Percentiles rank a stretch among this genome's conserved stretches.
Conservation (phyloP, 306 rosid genomes). For the Senna siamea region DNA sequence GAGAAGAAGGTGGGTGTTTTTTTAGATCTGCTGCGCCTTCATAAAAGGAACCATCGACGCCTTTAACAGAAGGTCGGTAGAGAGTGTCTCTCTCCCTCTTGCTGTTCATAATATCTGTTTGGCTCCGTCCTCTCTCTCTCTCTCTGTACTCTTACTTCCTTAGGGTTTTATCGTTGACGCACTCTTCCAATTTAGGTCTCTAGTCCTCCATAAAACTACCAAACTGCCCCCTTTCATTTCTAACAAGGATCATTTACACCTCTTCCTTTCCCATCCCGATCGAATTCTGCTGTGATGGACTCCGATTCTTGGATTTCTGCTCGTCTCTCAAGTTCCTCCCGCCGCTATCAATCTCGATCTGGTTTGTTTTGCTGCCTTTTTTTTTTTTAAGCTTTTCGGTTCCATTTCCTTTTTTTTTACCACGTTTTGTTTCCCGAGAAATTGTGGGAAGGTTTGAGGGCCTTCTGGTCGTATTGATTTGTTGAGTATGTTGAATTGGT, state of each 20-base stretch:
- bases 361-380: slow-evolving; percentile 39
- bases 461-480: background rate
- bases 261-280: background rate
- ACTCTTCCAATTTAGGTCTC: too few species aligned
- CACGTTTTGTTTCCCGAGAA: background rate
- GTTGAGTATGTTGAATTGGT: background rate
- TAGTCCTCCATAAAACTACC: too few species aligned
- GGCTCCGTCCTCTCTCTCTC: background rate
- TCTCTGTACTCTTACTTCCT: background rate
- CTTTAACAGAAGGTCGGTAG: slow-evolving; percentile 34
- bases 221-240: background rate
- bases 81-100: slow-evolving; percentile 31
- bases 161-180: slow-evolving; percentile 45
- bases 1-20: background rate
- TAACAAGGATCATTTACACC: background rate
- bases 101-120: slow-evolving; percentile 38
- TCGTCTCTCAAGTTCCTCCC: slow-evolving; percentile 52
- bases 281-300: slow-evolving; percentile 46
- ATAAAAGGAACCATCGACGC: background rate
- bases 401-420: background rate
- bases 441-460: background rate
- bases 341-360: slow-evolving; percentile 69
- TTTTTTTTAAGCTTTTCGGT: background rate
- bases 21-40: too few species aligned
- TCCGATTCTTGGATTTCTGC: slow-evolving; percentile 65